Base-by-base conservation (phyloP, 2,329 filamentous ascomycete species). In the Didymella glomerata region DNA sequence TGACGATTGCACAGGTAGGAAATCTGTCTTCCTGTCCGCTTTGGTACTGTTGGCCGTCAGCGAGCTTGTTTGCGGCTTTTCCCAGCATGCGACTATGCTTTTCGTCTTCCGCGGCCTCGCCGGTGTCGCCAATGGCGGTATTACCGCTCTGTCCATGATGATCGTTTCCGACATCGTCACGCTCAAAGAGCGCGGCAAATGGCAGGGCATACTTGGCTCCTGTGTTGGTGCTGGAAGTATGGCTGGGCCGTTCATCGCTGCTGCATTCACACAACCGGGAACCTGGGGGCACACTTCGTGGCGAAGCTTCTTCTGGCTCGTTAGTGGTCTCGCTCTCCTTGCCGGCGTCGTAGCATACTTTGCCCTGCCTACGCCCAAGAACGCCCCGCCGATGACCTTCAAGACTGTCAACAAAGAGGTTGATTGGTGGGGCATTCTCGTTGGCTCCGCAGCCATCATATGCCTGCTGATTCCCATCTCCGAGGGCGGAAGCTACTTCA, bases 381-480 rank as follows among this genome's bases (percentile, higher is more conserved):
- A 80, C 59, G 80, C 82, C 2, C 78, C 77, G 0, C 82, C 80
- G 54, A 79, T 79, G 16, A 16, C 8, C 9, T 34, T 51, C 41
- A 47, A 11, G 5, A 16, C 40, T 24, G 25, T 51, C 24, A 46
- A 18, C 14, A 27, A 22, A 4, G 32, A 57, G 38, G 86, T 89
- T 54, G 87, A 90, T 69, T 87, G 83, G 62, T 81, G 77, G 24
- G 88, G 87, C 1, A 78, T 86, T 1, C 56, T 87, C 11, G 79
- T 82, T 2, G 84, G 82, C 4, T 85, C 84, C 0, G 75, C 82
- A 7, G 86, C 82, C 0, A 82, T 88, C 27, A 82, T 89, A 10
- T 79, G 89, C 16, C 13, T 90, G 2, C 78, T 90, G 18, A 86
- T 90, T 44, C 87, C 87, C 0, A 82, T 90, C 13, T 88, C 86